These are phyloP conservation scores for Sarocladium kiliense DNA, from an alignment of 2,329 filamentous ascomycete genomes.

Conservation along the genomic window DNA sequence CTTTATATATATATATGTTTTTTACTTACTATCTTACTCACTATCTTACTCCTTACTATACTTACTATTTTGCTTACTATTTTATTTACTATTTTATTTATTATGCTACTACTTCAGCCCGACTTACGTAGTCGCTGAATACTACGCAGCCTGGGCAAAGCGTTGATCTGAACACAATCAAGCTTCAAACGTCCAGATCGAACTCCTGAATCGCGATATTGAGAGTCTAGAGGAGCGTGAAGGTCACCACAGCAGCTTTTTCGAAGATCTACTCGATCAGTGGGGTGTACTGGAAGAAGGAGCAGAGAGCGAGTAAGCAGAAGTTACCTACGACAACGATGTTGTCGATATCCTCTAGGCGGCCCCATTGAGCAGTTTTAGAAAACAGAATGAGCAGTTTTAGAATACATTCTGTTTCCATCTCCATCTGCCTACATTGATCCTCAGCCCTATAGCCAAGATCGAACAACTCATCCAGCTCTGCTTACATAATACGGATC, in stretches of 20 bases:
- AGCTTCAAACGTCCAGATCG: slow-evolving; percentile 12
- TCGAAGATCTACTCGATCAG: not conserved
- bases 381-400: too few relatives aligned
- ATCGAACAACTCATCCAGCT: not conserved
- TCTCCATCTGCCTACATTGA: too few relatives aligned
- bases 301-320: too few relatives aligned
- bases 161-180: slow-evolving; percentile 11
- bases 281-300: not conserved
- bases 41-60: too few relatives aligned
- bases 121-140: slow-evolving; percentile 12
- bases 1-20: too few relatives aligned
- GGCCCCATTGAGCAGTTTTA: too few relatives aligned
- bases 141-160: slow-evolving; percentile 15
- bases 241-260: not conserved
- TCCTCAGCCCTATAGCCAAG: not conserved
- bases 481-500: not conserved
- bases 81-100: too few relatives aligned
- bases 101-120: slow-evolving; percentile 15
- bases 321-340: too few relatives aligned
- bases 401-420: too few relatives aligned
- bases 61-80: too few relatives aligned
- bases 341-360: too few relatives aligned
- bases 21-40: too few relatives aligned
- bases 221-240: slow-evolving; percentile 1
- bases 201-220: slow-evolving; percentile 12